These are phyloP conservation scores for Beta macrorhiza DNA, from an alignment of 179 eudicot species.

Conservation along the genomic window DNA sequence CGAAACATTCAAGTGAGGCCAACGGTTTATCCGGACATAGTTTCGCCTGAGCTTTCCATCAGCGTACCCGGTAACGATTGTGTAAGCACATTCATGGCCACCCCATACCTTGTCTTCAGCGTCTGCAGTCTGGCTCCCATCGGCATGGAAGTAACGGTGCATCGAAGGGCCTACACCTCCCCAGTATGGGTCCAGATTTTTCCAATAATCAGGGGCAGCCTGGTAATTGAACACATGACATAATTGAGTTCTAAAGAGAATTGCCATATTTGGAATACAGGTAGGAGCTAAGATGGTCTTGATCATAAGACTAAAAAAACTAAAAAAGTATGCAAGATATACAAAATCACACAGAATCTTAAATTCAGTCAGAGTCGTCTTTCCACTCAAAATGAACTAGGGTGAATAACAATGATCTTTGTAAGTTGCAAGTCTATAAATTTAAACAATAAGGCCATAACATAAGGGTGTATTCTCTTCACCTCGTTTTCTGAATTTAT, in stretches of 20 bases:
- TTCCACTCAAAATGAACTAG: too few species aligned
- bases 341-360: neutral
- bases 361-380: neutral
- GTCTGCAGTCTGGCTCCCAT: constrained; percentile 80
- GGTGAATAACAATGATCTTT: too few species aligned
- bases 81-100: constrained; percentile 74
- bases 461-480: too few species aligned
- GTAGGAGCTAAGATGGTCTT: neutral
- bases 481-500: too few species aligned
- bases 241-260: neutral
- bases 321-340: neutral
- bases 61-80: constrained; percentile 50
- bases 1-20: constrained; percentile 58
- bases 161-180: constrained; percentile 49
- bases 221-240: constrained; percentile 16
- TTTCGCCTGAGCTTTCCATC: constrained; percentile 61
- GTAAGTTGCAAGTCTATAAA: too few species aligned
- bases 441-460: too few species aligned
- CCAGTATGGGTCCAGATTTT: constrained; percentile 78
- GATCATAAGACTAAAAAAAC: neutral
- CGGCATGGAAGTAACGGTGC: constrained; percentile 82
- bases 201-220: constrained; percentile 85
- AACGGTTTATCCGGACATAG: constrained; percentile 80
- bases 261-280: neutral
- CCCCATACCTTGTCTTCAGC: constrained; percentile 83